Evolutionary conservation across 202 grass and related monocot genomes (phyloP), one percentile per base, ranked within the genome.

Genomic region (Digitaria exilis): DNA sequence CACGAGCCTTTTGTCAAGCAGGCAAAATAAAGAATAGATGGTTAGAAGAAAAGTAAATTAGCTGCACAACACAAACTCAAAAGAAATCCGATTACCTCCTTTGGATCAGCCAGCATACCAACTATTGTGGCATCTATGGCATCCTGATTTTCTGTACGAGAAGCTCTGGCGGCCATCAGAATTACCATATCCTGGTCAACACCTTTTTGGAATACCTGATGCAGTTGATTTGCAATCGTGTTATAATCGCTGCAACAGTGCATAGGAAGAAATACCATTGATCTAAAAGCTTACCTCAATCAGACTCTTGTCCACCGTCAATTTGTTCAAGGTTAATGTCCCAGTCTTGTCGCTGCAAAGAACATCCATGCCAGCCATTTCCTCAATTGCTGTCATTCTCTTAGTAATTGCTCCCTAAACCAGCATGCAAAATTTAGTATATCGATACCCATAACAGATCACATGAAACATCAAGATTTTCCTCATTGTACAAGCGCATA

Each of bases 121-220:
- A 97, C 94, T 67, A 97, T 97, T 71, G 94, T 92, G 80, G 94
- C 91, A 79, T 97, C 94, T 86, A 97, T 97, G 77, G 94, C 94
- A 97, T 97, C 94, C 85, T 97, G 94, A 87, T 97, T 97, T 94
- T 97, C 94, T 19, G 87, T 97, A 42, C 94, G 87, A 57, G 91
- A 97, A 65, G 94, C 94, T 81, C 94, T 80, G 54, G 94, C 94
- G 83, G 94, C 94, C 94, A 97, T 92, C 59, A 97, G 44, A 87
- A 97, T 97, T 61, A 94, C 91, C 22, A 82, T 88, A 69, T 94
- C 91, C 73, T 94, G 91, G 73, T 81, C 90, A 67, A 85, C 18
- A 41, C 91, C 91, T 80, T 84, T 97, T 60, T 92, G 26, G 77
- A 97, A 97, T 71, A 97, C 89, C 94, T 97, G 71, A 87, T 76